Evolutionary conservation across 2,329 filamentous ascomycete genomes (phyloP).

Genomic region (Fusarium falciforme): DNA sequence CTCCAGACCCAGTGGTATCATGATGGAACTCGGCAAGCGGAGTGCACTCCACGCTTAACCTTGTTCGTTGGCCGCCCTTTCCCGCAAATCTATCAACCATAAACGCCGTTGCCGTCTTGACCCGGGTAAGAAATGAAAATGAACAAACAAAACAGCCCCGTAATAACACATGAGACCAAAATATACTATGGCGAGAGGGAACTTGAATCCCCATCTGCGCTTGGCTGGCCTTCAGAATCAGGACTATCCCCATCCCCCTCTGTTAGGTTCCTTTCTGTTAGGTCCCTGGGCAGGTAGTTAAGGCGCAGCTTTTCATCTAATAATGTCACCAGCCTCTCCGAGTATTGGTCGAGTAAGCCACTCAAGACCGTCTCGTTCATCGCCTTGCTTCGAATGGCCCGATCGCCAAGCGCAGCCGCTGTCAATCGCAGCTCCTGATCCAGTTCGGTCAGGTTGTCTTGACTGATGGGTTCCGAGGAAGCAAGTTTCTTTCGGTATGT

Average conservation of each 20-base stretch:
- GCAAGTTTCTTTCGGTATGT: conserved; percentile 72
- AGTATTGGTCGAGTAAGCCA: conserved; percentile 79
- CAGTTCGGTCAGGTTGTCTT: conserved; percentile 70
- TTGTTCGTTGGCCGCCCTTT: conserved; percentile 30
- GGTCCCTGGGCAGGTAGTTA: conserved; percentile 50
- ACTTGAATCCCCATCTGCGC: conserved; percentile 49
- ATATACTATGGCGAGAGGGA: conserved; percentile 48
- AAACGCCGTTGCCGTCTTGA: conserved; percentile 35
- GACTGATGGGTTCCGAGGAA: conserved; percentile 66
- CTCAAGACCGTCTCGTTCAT: conserved; percentile 70
- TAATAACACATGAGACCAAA: conserved; percentile 29
- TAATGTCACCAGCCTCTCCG: conserved; percentile 75
- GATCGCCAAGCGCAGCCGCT: conserved; percentile 68
- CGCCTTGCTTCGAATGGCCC: conserved; percentile 64
- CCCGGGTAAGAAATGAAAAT: conserved; percentile 15
- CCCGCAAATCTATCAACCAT: conserved; percentile 21
- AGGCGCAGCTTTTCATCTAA: conserved; percentile 77
- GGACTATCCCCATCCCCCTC: conserved; percentile 44
- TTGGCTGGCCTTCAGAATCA: conserved; percentile 47
- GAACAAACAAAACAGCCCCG: conserved; percentile 12
- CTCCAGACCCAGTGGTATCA: conserved; percentile 53
- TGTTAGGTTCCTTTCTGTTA: conserved; percentile 34
- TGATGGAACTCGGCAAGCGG: conserved; percentile 43
- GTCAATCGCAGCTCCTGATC: conserved; percentile 74
- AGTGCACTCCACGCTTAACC: conserved; percentile 28